phyloP scores from a whole-genome alignment of 805 yeast genomes.

The Candida maltosa region DNA sequence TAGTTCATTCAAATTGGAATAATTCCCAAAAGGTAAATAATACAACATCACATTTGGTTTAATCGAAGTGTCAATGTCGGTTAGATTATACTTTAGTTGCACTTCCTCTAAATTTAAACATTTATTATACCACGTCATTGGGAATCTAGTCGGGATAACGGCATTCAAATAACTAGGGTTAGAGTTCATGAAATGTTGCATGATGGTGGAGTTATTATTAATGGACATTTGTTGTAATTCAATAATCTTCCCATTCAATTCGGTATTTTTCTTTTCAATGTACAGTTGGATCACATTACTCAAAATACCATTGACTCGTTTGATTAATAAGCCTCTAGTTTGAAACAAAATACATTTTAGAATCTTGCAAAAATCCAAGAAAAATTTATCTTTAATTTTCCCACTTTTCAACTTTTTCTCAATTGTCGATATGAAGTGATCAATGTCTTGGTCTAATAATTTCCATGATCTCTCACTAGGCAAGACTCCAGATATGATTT shows the following conservation, averaged over 20 bases:
- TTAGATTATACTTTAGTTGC: slow-evolving; percentile 9
- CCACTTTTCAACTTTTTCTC: slow-evolving; percentile 6
- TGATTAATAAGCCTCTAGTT: slow-evolving; percentile 25
- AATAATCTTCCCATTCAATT: slow-evolving; percentile 18
- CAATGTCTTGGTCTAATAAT: slow-evolving; percentile 18
- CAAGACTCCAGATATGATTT: slow-evolving; percentile 18
- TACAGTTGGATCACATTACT: slow-evolving; percentile 20
- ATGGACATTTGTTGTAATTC: slow-evolving; percentile 26
- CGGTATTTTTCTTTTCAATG: slow-evolving; percentile 12
- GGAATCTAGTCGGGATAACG: slow-evolving; percentile 26
- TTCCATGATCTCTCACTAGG: slow-evolving; percentile 33
- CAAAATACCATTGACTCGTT: slow-evolving; percentile 25
- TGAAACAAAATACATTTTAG: slow-evolving; percentile 26
- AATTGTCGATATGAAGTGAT: slow-evolving; percentile 13
- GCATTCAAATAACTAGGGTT: slow-evolving; percentile 23
- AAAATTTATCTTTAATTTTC: slow-evolving; percentile 5
- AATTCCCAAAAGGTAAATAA: slow-evolving; percentile 36
- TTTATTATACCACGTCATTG: slow-evolving; percentile 27
- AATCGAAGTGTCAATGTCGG: slow-evolving; percentile 10
- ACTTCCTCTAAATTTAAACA: slow-evolving; percentile 11
- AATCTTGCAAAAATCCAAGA: slow-evolving; percentile 15
- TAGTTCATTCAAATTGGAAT: slow-evolving; percentile 31
- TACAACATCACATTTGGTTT: slow-evolving; percentile 22
- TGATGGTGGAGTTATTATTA: slow-evolving; percentile 18
- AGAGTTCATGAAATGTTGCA: slow-evolving; percentile 22